A percentile compares a stretch with the other conserved stretches of the same genome.
Conservation (phyloP, 805 yeast genomes). For the Sugiyamaella chiloensis region DNA sequence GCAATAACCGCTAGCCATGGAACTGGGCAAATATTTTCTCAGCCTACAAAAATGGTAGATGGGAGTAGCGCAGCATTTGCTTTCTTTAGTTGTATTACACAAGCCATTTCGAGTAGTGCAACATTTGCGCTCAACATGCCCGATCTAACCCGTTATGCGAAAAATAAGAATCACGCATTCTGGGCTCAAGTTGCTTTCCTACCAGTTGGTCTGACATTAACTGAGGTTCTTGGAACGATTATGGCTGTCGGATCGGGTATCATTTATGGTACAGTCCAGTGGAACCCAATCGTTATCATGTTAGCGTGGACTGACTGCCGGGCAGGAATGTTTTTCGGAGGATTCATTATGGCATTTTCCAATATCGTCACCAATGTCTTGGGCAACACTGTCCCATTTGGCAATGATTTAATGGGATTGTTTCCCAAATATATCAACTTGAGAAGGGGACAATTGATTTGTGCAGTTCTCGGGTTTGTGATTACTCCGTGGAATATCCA, state of each 20-base stretch:
- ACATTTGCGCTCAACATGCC: slow-evolving; percentile 50
- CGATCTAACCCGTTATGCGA: slow-evolving; percentile 47
- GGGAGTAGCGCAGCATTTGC: slow-evolving; percentile 45
- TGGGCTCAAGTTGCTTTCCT: slow-evolving; percentile 31
- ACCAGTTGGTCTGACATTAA: slow-evolving; percentile 43
- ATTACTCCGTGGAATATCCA: slow-evolving; percentile 38
- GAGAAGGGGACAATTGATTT: slow-evolving; percentile 38
- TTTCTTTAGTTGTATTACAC: slow-evolving; percentile 43
- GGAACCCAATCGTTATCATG: slow-evolving; percentile 46
- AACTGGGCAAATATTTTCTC: slow-evolving; percentile 42
- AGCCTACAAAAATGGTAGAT: slow-evolving; percentile 29
- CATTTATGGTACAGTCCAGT: slow-evolving; percentile 40
- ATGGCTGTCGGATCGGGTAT: slow-evolving; percentile 42
- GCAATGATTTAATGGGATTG: slow-evolving; percentile 47
- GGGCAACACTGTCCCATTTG: slow-evolving; percentile 49
- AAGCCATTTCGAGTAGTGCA: slow-evolving; percentile 46
- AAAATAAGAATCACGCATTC: slow-evolving; percentile 25
- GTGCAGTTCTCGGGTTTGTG: slow-evolving; percentile 36
- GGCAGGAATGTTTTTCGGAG: slow-evolving; percentile 42
- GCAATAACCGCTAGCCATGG: slow-evolving; percentile 44
- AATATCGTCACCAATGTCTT: slow-evolving; percentile 46
- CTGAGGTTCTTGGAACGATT: slow-evolving; percentile 46
- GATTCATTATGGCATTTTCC: slow-evolving; percentile 39
- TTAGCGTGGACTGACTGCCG: slow-evolving; percentile 33
- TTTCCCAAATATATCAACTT: slow-evolving; percentile 53